Base-by-base conservation (phyloP, 2,329 filamentous ascomycete species). In the Trichoderma sp. region DNA sequence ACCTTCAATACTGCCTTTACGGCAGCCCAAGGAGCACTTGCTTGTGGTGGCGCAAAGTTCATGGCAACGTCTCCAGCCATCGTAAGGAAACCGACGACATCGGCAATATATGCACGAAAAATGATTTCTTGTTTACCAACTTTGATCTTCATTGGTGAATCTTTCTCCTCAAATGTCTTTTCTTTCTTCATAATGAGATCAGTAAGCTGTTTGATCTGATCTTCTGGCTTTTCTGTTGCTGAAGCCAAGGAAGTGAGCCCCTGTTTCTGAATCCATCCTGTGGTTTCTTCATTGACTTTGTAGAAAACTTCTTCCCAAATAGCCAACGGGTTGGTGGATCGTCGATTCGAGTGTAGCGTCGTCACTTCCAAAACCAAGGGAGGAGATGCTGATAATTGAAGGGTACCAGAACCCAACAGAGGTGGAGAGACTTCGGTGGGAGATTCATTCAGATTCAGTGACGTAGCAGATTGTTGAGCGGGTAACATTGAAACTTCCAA, bases 11-110 rank as follows among this genome's bases (percentile, higher is more conserved):
- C 35, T 5, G 43, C 68, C 21, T 69, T 69, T 19, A 13, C 60
- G 8, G 47, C 40, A 35, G 68, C 68, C 68, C 68, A 69, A 10
- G 60, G 68, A 8, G 29, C 58, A 43, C 60, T 69, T n/a, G 60
- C 53, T 35, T 64, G 40, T n/a, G 52, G 52, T 1, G 68, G 68
- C 19, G 60, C 68, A 24, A 69, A 59, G 19, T 3, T 52, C 2
- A 64, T 58, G 14, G 68, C 53, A 6, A 55, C 14, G 21, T 69
- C 53, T 0, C 68, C 68, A 2, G 21, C 55, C 55, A 64, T 59
- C 19, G 59, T 69, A 47, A 69, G 60, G 11, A 69, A 64, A 0
- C 11, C 35, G n/a, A 64, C 24, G 27, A 62, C n/a, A 43, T 69
- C 60, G 19, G 53, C 24, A 6, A 69, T 43, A 43, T 58, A 59